Evolutionary conservation across 2,329 filamentous ascomycete genomes (phyloP), one percentile per base, ranked within the genome.

Genomic region (Fusarium sp.): DNA sequence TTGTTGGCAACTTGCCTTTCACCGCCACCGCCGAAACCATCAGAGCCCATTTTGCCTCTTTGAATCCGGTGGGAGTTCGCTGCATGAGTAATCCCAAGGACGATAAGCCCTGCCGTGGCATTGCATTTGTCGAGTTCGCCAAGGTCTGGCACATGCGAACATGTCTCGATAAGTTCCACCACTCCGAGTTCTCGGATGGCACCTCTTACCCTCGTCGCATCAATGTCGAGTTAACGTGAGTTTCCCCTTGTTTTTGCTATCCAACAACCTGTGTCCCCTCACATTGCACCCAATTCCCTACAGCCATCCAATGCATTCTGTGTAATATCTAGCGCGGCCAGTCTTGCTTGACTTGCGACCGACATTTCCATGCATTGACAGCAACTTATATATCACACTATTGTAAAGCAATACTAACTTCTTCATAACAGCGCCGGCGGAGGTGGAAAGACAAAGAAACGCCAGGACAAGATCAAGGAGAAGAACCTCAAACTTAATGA

Each of bases 71-170:
- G 18, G 77, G 79, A 26, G 80, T 81, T 59, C 93, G 95, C 23
- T 90, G 93, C 65, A 88, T 93, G 49, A 92, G 90, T 55, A 87
- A 92, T 74, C 89, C 89, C 71, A 83, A 83, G 56, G 84, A 89
- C 69, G 85, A 87, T 14, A 84, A 83, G 57, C 73, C 89, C 70
- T 91, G 88, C 76, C 91, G 91, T 72, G 93, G 93, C 37, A 91
- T 92, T 75, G 93, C 93, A 8, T 97, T 98, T 79, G 84, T 98
- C 73, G 95, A 98, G 80, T 98, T 98, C 77, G 89, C 89, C 69
- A 87, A 89, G 72, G 97, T 90, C 81, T 92, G 94, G 80, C 89
- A 91, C 77, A 97, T 97, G 93, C 92, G 97, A 84, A 96, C 93
- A 31, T 97, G 93, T 77, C 85, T 98, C 65, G 93, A 94, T 80